Evolutionary conservation across 495 filamentous ascomycete species (phyloP), one percentile per base, ranked within the genome.

Genomic region (Venustampulla echinocandica): DNA sequence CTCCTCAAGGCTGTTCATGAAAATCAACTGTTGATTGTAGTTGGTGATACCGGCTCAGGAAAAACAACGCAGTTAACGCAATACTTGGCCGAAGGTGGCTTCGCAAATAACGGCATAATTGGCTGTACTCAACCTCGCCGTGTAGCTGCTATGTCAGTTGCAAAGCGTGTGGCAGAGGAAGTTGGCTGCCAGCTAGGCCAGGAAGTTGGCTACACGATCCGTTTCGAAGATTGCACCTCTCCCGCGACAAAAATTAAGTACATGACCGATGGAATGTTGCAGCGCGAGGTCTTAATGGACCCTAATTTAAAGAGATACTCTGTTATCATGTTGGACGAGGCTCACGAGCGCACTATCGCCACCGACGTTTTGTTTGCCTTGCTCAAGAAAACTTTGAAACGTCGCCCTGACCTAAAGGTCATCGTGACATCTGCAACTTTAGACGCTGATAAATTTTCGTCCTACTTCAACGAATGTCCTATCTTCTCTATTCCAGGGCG

Each of bases 211-310:
- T 99, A 97, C 57, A 95, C 88, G 0, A 95, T 99, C 60, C 84
- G 92, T 60, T 99, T 99, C 61, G 92, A 99, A 59, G 93, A 99
- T 58, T 84, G 80, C 58, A 95, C 92, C 0, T 85, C 81, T 52
- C 81, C 88, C 1, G 80, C 85, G 11, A 98, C 92, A 10, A 82
- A 81, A 61, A 96, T 99, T 69, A 97, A 97, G 67, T 99, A 97
- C 66, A 96, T 97, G 90, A 99, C 92, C 10, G 92, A 99, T 52
- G 92, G 92, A 64, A 99, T 97, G 84, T 76, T 99, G 56, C 82
- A 97, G 66, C 70, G 92, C 66, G 93, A 99, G 64, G 87, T 96
- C 48, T 69, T 99, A 13, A 69, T 96, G 22, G 93, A 97, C 58
- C 85, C 89, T 0, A 79, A 90, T 56, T 65, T 97, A 35, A 85